Evolutionary conservation across 169 alveolate genomes (phyloP), one percentile per base, ranked within the genome.

Genomic region (Cryptosporidium xiaoi): DNA sequence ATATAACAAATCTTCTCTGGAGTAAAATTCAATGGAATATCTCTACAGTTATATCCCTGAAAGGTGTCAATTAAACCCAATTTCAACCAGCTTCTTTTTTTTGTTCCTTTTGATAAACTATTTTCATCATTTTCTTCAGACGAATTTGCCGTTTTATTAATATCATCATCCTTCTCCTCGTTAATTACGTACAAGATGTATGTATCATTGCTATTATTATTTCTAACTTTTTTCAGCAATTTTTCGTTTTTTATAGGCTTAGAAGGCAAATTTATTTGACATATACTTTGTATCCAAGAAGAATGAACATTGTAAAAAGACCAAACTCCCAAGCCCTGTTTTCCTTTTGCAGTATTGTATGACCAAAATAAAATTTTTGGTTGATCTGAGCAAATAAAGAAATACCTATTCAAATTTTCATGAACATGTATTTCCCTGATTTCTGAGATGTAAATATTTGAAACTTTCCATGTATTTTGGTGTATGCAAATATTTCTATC

Each of bases 321-420:
- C 87, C 87, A 77, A n/a, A 60, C 36, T 1, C 87, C 87, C 20
- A 77, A 33, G 1, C 83, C 83, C 13, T 20, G 55, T 33, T 40
- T 69, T 6, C 66, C 53, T 33, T 34, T 69, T 29, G 50, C 67
- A 1, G 87, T 58, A 51, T n/a, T 62, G 18, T 24, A 33, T 6
- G 24, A 20, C 77, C 87, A 77, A 24, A 44, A 62, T 24, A 77
- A 33, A 16, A 77, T 66, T 48, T 77, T 77, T 15, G 87, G 87
- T 31, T 60, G 87, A 13, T 77, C 87, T 58, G 77, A 77, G 20
- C 87, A 77, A 77, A 77, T 77, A 24, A 77, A 62, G 27, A 77
- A 62, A 33, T 77, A 44, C 50, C 60, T 77, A 77, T 77, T 62
- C 16, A 34, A n/a, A 15, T 20, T 40, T 27, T 77, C 71, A 16